phyloP scores from a whole-genome alignment of 345 rosid species.

The Ceriops decandra region DNA sequence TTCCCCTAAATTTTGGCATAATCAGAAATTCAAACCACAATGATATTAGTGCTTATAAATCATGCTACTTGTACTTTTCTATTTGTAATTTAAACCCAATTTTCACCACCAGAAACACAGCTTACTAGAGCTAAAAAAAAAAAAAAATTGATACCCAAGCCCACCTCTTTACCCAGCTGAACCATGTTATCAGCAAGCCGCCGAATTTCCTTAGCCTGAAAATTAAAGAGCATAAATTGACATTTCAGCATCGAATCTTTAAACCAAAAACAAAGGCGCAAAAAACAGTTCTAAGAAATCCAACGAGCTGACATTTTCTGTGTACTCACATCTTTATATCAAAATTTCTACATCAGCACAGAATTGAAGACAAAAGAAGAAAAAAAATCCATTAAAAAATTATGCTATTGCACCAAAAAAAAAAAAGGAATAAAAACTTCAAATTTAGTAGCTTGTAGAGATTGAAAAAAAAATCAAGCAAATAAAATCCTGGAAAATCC shows the following conservation, averaged over 20 bases:
- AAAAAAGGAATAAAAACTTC: not conserved
- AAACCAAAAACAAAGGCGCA: not conserved
- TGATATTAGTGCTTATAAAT: no score
- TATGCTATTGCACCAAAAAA: not conserved
- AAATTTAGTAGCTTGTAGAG: not conserved
- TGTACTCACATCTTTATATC: not conserved
- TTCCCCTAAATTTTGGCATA: no score
- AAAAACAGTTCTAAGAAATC: not conserved
- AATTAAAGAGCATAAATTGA: not conserved
- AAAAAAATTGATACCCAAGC: not conserved
- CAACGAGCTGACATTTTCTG: not conserved
- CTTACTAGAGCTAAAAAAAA: not conserved
- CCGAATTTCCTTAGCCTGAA: slow-evolving; percentile 84
- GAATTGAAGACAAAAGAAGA: not conserved
- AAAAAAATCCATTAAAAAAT: not conserved
- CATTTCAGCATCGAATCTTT: not conserved
- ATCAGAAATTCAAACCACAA: no score
- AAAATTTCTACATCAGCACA: not conserved
- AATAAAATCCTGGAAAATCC: not conserved
- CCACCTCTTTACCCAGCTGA: slow-evolving; percentile 88
- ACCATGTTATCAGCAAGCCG: slow-evolving; percentile 92
- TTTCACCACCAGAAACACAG: not conserved
- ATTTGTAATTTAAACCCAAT: no score
- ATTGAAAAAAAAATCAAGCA: not conserved
- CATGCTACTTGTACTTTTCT: no score